Conservation (phyloP, 208 protist genomes). For the Leishmania major region DNA sequence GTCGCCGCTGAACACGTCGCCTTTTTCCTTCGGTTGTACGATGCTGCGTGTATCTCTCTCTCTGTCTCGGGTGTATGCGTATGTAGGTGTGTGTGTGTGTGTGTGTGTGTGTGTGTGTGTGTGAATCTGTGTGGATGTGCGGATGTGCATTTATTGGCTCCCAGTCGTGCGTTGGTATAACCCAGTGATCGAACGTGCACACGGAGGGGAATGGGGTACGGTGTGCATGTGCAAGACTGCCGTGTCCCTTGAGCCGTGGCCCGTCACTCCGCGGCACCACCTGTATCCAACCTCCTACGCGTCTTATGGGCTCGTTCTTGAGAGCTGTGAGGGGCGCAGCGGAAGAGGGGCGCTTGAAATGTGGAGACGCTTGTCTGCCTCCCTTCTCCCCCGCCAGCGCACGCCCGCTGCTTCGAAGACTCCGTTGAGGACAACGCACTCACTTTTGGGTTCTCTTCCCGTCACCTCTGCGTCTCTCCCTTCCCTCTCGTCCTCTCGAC, state of each 20-base stretch:
- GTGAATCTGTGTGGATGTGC: no score
- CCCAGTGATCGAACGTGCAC: neutral
- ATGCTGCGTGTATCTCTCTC: neutral
- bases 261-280: neutral
- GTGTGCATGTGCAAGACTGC: neutral
- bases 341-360: neutral
- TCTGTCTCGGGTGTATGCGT: neutral
- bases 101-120: neutral
- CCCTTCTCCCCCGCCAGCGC: neutral
- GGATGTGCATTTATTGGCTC: neutral
- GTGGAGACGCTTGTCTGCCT: neutral
- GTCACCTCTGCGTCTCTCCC: constrained; percentile 8
- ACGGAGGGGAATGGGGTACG: neutral
- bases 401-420: neutral
- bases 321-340: neutral
- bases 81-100: no score
- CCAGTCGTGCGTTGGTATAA: neutral
- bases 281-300: neutral
- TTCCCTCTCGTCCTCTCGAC: neutral
- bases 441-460: neutral
- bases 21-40: neutral
- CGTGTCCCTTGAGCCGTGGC: neutral
- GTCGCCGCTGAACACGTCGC: neutral
- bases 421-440: neutral
- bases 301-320: neutral